Conservation (phyloP, 176 grass and related monocot genomes). For the Avena sativa region DNA sequence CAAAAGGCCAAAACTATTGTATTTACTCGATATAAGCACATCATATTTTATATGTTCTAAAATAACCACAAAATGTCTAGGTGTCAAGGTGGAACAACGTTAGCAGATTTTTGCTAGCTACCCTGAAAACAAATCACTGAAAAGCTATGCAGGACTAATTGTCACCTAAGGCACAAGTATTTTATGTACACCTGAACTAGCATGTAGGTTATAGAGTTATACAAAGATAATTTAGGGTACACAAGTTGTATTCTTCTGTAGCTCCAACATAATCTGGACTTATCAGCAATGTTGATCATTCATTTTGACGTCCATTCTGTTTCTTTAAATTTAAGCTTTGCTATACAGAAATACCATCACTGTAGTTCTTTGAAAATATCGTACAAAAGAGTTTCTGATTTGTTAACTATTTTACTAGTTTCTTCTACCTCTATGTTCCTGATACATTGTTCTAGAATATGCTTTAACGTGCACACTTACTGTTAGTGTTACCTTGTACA, state of each 20-base stretch:
- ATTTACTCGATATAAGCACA: neutral
- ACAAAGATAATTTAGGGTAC: slow-evolving; percentile 1
- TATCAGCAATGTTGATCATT: neutral
- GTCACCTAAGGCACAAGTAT: neutral
- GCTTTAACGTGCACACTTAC: slow-evolving; percentile 32
- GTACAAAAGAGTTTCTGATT: neutral
- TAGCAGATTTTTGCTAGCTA: slow-evolving; percentile 1
- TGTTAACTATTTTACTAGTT: slow-evolving; percentile 30
- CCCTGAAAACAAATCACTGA: neutral
- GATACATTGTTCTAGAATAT: slow-evolving; percentile 14
- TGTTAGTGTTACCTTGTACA: slow-evolving; percentile 35
- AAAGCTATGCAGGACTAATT: slow-evolving; percentile 1
- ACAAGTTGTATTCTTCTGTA: neutral
- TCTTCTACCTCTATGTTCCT: slow-evolving; percentile 6
- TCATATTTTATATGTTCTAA: neutral
- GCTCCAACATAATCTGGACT: neutral
- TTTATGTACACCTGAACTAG: neutral
- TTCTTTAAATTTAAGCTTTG: slow-evolving; percentile 12
- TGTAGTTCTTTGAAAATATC: neutral
- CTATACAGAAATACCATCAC: neutral
- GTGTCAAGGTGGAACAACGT: neutral
- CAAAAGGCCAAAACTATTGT: neutral
- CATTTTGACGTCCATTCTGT: neutral
- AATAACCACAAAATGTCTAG: neutral
- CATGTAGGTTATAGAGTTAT: slow-evolving; percentile 1